These are phyloP conservation scores for Sinapis alba DNA, from an alignment of 441 rosid species.

Conservation along the genomic window DNA sequence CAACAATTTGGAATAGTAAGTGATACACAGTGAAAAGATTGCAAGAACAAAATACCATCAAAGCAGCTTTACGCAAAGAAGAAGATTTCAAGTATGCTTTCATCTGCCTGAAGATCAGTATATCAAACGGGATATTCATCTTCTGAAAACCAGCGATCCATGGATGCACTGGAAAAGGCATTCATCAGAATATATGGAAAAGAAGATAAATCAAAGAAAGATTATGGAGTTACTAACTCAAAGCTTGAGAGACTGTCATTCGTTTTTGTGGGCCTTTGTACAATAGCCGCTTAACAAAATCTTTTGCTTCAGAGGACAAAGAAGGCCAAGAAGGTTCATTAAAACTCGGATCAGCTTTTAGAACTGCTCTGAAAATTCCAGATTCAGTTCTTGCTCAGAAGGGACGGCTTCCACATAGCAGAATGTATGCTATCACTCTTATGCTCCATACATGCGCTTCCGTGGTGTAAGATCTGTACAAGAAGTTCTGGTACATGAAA, in stretches of 20 bases:
- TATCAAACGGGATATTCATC: conserved; percentile 74
- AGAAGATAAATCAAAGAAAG: conserved; percentile 16
- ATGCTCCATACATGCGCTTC: conserved; percentile 96
- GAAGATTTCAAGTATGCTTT: conserved; percentile 82
- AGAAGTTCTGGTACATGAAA: conserved; percentile 70
- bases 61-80: conserved; percentile 84
- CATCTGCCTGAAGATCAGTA: conserved; percentile 69
- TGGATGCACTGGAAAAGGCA: conserved; percentile 83
- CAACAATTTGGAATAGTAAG: too few relatives aligned
- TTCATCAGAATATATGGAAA: too few relatives aligned
- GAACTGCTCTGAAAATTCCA: conserved; percentile 88
- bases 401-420: conserved; percentile 93
- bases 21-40: too few relatives aligned
- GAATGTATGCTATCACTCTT: conserved; percentile 93
- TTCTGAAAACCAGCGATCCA: conserved; percentile 65
- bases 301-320: conserved; percentile 76
- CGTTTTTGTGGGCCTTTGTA: conserved; percentile 87
- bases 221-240: conserved; percentile 56
- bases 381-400: conserved; percentile 98
- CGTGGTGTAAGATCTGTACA: conserved; percentile 82
- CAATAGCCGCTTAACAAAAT: conserved; percentile 76
- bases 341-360: conserved; percentile 87
- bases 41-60: conserved; percentile 90
- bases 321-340: conserved; percentile 91
- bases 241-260: conserved; percentile 92